Evolutionary conservation across 805 yeast species (phyloP).

Genomic region (Osmozyma mogii): DNA sequence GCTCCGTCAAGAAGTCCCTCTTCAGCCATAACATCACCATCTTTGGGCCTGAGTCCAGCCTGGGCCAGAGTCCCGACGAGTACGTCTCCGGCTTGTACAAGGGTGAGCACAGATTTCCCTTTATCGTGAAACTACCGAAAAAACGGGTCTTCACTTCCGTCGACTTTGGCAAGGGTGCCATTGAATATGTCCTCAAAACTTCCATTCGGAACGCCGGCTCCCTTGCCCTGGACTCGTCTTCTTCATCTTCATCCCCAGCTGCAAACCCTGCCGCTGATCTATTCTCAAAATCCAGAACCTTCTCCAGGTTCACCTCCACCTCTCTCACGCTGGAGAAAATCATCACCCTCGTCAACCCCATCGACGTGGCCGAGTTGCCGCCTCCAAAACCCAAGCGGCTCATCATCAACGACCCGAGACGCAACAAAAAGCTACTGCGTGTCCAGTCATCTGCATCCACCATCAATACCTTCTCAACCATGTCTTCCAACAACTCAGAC

Average conservation of each 20-base stretch:
- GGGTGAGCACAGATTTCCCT: slow-evolving; percentile 87
- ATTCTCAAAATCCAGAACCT: slow-evolving; percentile 15
- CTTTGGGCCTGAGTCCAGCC: slow-evolving; percentile 36
- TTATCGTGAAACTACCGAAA: slow-evolving; percentile 72
- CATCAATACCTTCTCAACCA: slow-evolving; percentile 21
- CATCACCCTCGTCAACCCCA: slow-evolving; percentile 60
- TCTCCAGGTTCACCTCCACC: slow-evolving; percentile 20
- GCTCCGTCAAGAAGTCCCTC: slow-evolving; percentile 44
- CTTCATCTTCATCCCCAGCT: not conserved
- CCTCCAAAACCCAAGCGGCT: slow-evolving; percentile 61
- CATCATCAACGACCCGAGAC: slow-evolving; percentile 47
- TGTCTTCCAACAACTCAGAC: slow-evolving; percentile 28
- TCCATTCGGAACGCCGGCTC: slow-evolving; percentile 22
- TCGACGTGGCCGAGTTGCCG: slow-evolving; percentile 62
- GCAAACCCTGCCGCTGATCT: slow-evolving; percentile 2
- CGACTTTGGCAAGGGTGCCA: slow-evolving; percentile 81
- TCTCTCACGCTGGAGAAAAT: slow-evolving; percentile 45
- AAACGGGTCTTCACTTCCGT: slow-evolving; percentile 66
- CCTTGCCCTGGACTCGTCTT: slow-evolving; percentile 1
- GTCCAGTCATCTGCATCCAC: slow-evolving; percentile 31
- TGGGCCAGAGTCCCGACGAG: slow-evolving; percentile 8
- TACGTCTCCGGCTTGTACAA: slow-evolving; percentile 47
- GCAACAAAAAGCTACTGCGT: slow-evolving; percentile 19
- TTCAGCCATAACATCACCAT: slow-evolving; percentile 52
- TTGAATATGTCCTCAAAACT: slow-evolving; percentile 55